These are phyloP conservation scores for Solanum hybrid DNA, from an alignment of 305 asterid genomes.

Conservation along the genomic window DNA sequence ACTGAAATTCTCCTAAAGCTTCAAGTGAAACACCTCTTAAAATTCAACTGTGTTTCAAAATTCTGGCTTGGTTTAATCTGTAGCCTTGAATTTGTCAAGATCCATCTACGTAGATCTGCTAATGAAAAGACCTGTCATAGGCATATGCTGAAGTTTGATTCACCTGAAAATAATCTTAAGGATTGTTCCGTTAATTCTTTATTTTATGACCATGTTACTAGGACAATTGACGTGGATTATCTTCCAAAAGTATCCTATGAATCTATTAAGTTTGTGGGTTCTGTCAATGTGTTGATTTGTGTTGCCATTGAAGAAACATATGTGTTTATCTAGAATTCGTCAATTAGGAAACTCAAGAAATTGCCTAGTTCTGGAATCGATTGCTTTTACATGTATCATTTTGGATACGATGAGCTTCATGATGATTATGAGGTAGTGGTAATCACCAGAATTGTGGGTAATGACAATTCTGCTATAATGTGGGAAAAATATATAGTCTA, in stretches of 20 bases:
- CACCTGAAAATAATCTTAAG: constrained; percentile 4
- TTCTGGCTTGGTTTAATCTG: constrained; percentile 32
- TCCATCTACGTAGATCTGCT: not conserved
- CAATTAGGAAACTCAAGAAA: not conserved
- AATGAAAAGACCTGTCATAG: not conserved
- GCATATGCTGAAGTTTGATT: not conserved
- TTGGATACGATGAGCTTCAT: not conserved
- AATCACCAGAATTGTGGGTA: not conserved
- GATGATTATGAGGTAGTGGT: not conserved
- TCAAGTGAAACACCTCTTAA: not conserved
- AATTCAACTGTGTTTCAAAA: not conserved
- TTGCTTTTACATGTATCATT: not conserved
- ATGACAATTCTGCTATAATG: not conserved
- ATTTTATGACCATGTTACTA: not conserved
- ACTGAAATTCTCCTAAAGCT: not conserved
- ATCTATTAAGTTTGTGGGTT: not conserved
- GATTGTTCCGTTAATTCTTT: constrained; percentile 21
- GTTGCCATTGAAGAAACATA: not conserved
- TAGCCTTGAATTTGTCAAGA: constrained; percentile 14
- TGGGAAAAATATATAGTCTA: not conserved
- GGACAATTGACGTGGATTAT: not conserved
- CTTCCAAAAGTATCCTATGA: too few relatives aligned
- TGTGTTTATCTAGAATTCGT: not conserved
- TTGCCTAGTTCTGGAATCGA: not conserved
- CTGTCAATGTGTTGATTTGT: not conserved